Base-by-base conservation (phyloP, 2,329 filamentous ascomycete species). In the Hypoxylon sp. region DNA sequence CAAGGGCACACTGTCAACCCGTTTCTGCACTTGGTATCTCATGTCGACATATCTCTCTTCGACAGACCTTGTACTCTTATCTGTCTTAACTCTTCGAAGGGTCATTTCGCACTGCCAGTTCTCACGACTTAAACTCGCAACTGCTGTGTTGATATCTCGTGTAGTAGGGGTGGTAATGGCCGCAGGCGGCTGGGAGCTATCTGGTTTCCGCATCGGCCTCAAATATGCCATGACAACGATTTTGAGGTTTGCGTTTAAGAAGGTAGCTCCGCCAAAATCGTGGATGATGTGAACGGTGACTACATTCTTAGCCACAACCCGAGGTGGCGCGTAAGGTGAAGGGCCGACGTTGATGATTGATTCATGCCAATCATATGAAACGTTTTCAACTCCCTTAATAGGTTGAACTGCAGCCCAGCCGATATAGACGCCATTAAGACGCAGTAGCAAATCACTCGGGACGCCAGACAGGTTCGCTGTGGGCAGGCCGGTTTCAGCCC, bases 201-300 rank as follows among this genome's bases (percentile, higher is more conserved):
- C 64, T 3, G 56, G 63, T 1, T 60, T 58, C 1, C 72, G 68
- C 10, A 81, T 74, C 0, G 81, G 78, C 29, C 86, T 86, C 1
- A 92, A 74, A 37, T 86, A 90, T 0, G 87, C 89, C 86, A 92
- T 88, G 3, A 91, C 74, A 1, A 89, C 76, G 4, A 91, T 75
- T 29, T 86, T 83, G 1, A 92, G 60, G 47, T 79, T 81, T 0
- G 79, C 72, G 4, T 81, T 80, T 44, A 83, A 76, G 53, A 89
- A 84, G 0, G 77, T 72, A 0, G 70, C 73, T 0, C 76, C 80
- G 1, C 82, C 81, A 56, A 87, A 85, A 61, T 88, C 84, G 67
- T 85, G 79, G 0, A 89, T 79, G 1, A 91, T 78, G 72, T 89
- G 84, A 0, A 88, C 83, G 0, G 80, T 77, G n/a, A 87, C 85